Conservation (phyloP, 306 rosid species). For the Hippophae rhamnoides region DNA sequence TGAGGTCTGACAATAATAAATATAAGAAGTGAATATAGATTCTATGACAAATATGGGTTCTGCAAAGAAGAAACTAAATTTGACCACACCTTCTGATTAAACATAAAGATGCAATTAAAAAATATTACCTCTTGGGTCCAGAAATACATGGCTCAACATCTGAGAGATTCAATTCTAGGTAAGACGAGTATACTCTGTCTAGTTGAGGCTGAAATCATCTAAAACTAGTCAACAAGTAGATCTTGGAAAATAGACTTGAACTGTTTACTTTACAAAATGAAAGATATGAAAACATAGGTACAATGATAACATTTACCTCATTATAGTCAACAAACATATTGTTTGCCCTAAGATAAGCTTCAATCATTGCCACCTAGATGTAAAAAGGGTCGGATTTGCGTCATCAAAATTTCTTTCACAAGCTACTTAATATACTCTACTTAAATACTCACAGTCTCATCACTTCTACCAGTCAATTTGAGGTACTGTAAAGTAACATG, state of each 20-base stretch:
- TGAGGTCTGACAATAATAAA: conserved; percentile 53
- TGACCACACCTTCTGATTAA: neutral
- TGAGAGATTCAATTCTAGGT: conserved; percentile 68
- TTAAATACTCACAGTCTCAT: conserved; percentile 62
- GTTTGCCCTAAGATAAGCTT: conserved; percentile 90
- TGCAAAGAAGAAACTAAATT: conserved; percentile 10
- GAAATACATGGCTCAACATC: conserved; percentile 85
- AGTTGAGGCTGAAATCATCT: conserved; percentile 57
- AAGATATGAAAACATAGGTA: neutral
- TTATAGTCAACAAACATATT: conserved; percentile 83
- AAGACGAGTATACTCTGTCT: conserved; percentile 88
- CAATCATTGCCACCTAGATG: conserved; percentile 75
- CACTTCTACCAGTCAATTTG: conserved; percentile 86
- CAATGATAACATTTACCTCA: conserved; percentile 43
- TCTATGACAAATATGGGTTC: conserved; percentile 3
- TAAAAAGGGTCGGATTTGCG: conserved; percentile 10
- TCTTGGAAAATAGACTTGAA: conserved; percentile 5
- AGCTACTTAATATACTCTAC: conserved; percentile 5
- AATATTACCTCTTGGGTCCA: conserved; percentile 84
- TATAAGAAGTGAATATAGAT: conserved; percentile 1
- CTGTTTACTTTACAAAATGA: neutral
- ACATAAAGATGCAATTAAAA: neutral
- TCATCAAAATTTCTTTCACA: neutral
- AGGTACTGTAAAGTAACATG: conserved; percentile 92
- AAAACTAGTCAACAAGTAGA: conserved; percentile 24